Percentiles rank a stretch among this genome's conserved stretches.
phyloP scores from a whole-genome alignment of 1,139 yeast species.

The Lodderomyces beijingensis region DNA sequence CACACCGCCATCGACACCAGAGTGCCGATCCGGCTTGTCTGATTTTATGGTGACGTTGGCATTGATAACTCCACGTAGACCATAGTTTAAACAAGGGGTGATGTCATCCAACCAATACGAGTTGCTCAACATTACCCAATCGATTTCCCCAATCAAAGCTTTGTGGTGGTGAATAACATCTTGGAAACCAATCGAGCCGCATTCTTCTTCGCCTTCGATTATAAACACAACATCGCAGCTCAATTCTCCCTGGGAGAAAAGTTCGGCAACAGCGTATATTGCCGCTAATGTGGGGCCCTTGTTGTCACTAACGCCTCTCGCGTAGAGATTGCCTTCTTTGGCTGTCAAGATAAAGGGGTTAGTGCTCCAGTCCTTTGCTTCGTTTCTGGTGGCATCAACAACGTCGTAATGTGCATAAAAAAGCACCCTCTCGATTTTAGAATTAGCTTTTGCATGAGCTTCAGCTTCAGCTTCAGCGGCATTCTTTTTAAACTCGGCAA shows the following conservation, averaged over 20 bases:
- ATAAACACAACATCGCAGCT: constrained; percentile 74
- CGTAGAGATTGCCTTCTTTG: constrained; percentile 80
- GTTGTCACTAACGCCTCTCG: constrained; percentile 91
- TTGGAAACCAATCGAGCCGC: constrained; percentile 85
- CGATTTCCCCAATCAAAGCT: constrained; percentile 60
- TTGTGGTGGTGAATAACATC: constrained; percentile 51
- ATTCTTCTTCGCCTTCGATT: constrained; percentile 94
- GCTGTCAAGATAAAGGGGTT: constrained; percentile 77
- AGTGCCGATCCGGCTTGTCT: constrained; percentile 83
- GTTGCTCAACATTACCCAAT: constrained; percentile 86
- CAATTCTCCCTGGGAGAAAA: constrained; percentile 49
- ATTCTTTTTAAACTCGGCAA: constrained; percentile 60
- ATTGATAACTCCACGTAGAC: constrained; percentile 86
- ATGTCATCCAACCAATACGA: constrained; percentile 91
- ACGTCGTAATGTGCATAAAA: constrained; percentile 98
- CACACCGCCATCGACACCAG: constrained; percentile 96
- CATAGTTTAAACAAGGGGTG: constrained; percentile 90
- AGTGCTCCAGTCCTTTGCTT: constrained; percentile 61
- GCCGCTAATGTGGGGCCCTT: constrained; percentile 94
- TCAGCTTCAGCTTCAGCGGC: constrained; percentile 3
- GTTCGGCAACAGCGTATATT: constrained; percentile 78
- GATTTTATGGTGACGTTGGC: constrained; percentile 68
- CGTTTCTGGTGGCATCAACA: constrained; percentile 50
- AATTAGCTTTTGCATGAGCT: not conserved
- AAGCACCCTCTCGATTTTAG: constrained; percentile 41